These are phyloP conservation scores for Bipolaris zeicola DNA, from an alignment of 2,329 filamentous ascomycete species.

Conservation along the genomic window DNA sequence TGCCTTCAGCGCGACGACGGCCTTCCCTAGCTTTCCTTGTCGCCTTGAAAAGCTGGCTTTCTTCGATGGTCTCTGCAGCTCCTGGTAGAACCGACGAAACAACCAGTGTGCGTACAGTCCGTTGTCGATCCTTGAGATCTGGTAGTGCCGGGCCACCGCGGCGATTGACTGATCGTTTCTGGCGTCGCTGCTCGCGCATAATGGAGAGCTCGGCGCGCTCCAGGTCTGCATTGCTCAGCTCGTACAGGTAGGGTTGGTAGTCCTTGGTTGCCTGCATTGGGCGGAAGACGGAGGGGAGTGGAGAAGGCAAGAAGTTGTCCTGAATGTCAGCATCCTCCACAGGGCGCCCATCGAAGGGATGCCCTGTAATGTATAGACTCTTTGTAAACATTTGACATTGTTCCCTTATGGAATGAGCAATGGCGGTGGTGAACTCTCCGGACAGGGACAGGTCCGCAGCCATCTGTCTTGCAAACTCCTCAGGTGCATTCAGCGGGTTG, in stretches of 20 bases:
- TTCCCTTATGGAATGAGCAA: conserved; percentile 96
- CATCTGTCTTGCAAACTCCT: conserved; percentile 92
- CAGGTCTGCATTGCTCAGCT: conserved; percentile 86
- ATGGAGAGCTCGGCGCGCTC: conserved; percentile 92
- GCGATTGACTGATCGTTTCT: conserved; percentile 94
- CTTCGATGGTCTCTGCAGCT: conserved; percentile 77
- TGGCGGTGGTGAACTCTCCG: conserved; percentile 95
- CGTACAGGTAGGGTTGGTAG: conserved; percentile 90
- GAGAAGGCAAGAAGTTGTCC: conserved; percentile 82
- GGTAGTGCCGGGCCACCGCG: conserved; percentile 90
- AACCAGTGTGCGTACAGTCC: conserved; percentile 88
- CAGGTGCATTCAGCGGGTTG: conserved; percentile 88
- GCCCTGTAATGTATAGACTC: conserved; percentile 88
- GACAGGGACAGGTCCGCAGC: conserved; percentile 86
- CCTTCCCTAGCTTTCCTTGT: conserved; percentile 51
- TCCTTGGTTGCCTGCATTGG: conserved; percentile 93
- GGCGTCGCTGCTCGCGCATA: conserved; percentile 87
- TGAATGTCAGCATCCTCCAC: conserved; percentile 91
- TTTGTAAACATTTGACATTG: conserved; percentile 93
- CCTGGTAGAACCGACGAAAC: conserved; percentile 93
- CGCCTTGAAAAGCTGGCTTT: conserved; percentile 82
- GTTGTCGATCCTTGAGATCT: conserved; percentile 93
- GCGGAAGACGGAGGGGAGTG: conserved; percentile 80
- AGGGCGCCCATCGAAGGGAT: conserved; percentile 92
- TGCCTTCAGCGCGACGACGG: conserved; percentile 69